phyloP scores from a whole-genome alignment of 2,329 filamentous ascomycete species.

The Phyllosticta ampelicida region DNA sequence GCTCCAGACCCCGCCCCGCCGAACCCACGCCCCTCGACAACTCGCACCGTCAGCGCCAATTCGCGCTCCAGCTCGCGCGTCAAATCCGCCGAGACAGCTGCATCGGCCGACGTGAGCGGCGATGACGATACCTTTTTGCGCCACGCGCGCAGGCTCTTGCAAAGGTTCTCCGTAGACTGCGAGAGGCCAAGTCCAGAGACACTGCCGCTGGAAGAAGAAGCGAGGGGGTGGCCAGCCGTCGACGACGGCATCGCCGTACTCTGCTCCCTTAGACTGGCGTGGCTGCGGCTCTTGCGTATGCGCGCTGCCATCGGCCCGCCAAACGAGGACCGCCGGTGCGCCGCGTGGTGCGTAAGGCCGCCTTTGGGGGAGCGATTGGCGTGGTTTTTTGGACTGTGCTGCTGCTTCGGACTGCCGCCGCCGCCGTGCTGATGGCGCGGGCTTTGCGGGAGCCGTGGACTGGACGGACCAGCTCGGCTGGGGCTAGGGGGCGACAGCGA shows the following conservation, averaged over 20 bases:
- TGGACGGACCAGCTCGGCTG: neutral
- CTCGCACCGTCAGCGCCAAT: constrained; percentile 37
- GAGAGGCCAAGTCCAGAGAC: neutral
- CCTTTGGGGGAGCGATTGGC: neutral
- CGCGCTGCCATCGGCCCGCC: neutral
- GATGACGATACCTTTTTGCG: constrained; percentile 45
- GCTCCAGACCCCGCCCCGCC: neutral
- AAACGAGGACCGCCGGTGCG: constrained; percentile 2
- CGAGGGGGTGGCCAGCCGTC: neutral
- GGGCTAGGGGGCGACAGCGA: constrained; percentile 34
- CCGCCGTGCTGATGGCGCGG: neutral
- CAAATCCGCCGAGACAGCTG: constrained; percentile 10
- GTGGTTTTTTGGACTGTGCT: constrained; percentile 4
- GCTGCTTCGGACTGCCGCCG: neutral
- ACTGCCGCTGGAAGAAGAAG: neutral
- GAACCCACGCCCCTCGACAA: constrained; percentile 18
- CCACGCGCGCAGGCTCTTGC: constrained; percentile 46
- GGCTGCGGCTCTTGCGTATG: constrained; percentile 3
- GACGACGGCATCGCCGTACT: neutral
- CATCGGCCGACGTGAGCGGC: constrained; percentile 34
- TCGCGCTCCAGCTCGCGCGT: constrained; percentile 48
- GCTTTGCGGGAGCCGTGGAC: neutral
- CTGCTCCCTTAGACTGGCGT: constrained; percentile 1
- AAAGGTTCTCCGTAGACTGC: constrained; percentile 42
- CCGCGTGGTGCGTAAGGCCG: neutral